Evolutionary conservation across 495 filamentous ascomycete species (phyloP).

Genomic region (Sphaerosporella brunnea): DNA sequence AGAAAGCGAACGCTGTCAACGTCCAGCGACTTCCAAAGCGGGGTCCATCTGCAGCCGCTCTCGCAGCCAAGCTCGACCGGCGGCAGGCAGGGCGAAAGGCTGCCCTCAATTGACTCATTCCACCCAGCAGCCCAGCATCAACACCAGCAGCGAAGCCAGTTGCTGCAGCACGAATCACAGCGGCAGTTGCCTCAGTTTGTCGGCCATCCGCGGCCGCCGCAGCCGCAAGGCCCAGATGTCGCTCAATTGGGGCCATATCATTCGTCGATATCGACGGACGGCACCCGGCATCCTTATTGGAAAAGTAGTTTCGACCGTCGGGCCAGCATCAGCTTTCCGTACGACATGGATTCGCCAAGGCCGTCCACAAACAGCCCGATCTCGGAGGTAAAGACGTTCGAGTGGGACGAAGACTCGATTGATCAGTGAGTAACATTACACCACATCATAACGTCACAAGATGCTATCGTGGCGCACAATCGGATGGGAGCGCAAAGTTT

Average conservation of each 20-base stretch:
- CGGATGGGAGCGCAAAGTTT: not conserved
- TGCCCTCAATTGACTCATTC: conserved; percentile 26
- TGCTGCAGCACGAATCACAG: conserved; percentile 29
- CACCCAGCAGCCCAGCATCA: conserved; percentile 27
- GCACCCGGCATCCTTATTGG: conserved; percentile 24
- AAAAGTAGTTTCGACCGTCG: conserved; percentile 18
- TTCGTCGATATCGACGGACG: conserved; percentile 6
- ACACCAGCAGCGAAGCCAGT: conserved; percentile 27
- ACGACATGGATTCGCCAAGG: conserved; percentile 12
- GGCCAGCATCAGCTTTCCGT: conserved; percentile 24
- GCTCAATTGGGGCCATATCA: not conserved
- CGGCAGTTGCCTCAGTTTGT: conserved; percentile 22
- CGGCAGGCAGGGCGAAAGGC: conserved; percentile 19
- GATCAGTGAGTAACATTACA: conserved; percentile 20
- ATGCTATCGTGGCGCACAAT: not conserved
- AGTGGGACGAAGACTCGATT: conserved; percentile 25
- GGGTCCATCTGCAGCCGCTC: conserved; percentile 22
- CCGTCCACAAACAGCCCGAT: not conserved
- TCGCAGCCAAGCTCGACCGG: conserved; percentile 18
- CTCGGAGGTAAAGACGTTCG: conserved; percentile 19
- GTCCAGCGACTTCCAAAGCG: conserved; percentile 23
- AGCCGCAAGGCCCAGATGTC: conserved; percentile 1
- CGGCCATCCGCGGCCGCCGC: conserved; percentile 1
- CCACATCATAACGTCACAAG: not conserved
- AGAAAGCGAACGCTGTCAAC: conserved; percentile 23